A percentile compares a stretch with the other conserved stretches of the same genome.
Evolutionary conservation across 495 filamentous ascomycete species (phyloP).

Genomic region (Poronia punctata): DNA sequence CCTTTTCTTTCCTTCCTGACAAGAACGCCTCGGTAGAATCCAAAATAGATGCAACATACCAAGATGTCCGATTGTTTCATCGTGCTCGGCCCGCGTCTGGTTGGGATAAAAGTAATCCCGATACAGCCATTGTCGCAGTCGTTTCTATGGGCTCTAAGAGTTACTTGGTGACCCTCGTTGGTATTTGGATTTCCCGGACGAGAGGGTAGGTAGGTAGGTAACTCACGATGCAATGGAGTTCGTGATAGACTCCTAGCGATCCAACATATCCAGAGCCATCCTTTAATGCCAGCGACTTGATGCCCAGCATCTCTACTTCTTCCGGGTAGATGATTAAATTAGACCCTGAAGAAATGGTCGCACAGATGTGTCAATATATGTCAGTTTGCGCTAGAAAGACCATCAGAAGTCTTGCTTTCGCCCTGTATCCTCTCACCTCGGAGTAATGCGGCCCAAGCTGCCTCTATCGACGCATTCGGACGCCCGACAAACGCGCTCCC

Average conservation of each 20-base stretch:
- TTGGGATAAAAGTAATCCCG: not conserved
- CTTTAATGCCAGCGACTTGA: not conserved
- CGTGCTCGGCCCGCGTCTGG: not conserved
- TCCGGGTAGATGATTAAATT: not conserved
- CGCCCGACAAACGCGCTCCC: no score
- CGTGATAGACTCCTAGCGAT: not conserved
- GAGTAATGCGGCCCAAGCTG: no score
- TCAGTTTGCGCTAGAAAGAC: no score
- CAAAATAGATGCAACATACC: not conserved
- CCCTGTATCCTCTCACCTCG: no score
- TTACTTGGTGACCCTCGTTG: no score
- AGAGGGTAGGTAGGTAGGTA: no score
- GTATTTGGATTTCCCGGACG: no score
- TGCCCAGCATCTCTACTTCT: not conserved
- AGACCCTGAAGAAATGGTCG: not conserved
- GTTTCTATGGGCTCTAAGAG: not conserved
- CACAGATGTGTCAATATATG: no score
- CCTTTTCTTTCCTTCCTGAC: no score
- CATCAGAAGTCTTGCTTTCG: no score
- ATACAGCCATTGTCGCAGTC: not conserved
- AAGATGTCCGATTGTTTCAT: not conserved
- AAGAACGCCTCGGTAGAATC: not conserved
- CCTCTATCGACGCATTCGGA: no score
- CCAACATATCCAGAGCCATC: not conserved
- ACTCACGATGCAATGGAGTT: not conserved